These are phyloP conservation scores for Aspergillus egyptiacus DNA, from an alignment of 495 filamentous ascomycete genomes.

Conservation along the genomic window DNA sequence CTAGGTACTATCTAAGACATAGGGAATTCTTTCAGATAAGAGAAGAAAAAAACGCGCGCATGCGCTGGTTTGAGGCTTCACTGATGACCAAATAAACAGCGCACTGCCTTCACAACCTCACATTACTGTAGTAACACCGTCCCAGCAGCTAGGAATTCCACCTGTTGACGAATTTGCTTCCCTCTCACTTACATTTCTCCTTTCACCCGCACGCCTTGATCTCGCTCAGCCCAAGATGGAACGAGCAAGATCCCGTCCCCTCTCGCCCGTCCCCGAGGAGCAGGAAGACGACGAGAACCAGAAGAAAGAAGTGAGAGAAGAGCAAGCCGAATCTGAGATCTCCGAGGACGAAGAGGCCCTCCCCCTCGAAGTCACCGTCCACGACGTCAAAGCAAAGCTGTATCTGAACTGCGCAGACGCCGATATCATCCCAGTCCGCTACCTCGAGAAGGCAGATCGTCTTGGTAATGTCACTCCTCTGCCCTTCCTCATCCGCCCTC, in stretches of 20 bases:
- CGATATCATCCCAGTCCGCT: slow-evolving; percentile 22
- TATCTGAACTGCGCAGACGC: slow-evolving; percentile 19
- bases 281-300: background rate
- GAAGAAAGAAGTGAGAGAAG: background rate
- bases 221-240: background rate
- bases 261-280: slow-evolving; percentile 1
- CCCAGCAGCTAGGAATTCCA: background rate
- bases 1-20: too few relatives aligned
- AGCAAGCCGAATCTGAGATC: background rate
- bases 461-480: too few relatives aligned
- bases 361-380: slow-evolving; percentile 17
- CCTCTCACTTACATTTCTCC: background rate
- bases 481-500: background rate
- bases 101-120: background rate
- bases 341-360: background rate
- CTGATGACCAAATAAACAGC: slow-evolving; percentile 3
- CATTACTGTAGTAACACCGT: slow-evolving; percentile 3
- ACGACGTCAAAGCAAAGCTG: slow-evolving; percentile 22
- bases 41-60: too few relatives aligned
- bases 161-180: background rate
- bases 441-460: slow-evolving; percentile 18
- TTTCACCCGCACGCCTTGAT: background rate
- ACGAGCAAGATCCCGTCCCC: background rate
- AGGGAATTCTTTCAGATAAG: too few relatives aligned
- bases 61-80: too few relatives aligned